Evolutionary conservation across 768 basidiomycete species (phyloP).

Genomic region (Boletus pseudo-olivaceus): DNA sequence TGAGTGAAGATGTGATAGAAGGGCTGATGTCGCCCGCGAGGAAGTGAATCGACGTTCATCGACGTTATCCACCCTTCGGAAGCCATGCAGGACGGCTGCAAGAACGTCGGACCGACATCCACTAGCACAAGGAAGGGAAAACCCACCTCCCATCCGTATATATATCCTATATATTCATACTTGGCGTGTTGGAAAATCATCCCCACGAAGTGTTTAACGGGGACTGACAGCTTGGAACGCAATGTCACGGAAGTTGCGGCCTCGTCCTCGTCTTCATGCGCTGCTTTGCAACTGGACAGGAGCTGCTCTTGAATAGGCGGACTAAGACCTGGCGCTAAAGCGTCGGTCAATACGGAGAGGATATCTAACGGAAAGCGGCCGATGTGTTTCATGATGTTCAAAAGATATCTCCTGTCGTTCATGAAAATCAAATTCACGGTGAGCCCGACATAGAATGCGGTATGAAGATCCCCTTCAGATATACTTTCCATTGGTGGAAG

Average conservation of each 20-base stretch:
- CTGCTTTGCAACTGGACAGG: constrained; percentile 28
- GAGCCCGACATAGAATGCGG: constrained; percentile 36
- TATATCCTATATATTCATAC: constrained; percentile 41
- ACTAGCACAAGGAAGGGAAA: neutral
- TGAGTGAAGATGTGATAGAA: constrained; percentile 42
- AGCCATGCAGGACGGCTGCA: constrained; percentile 36
- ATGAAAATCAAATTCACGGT: constrained; percentile 38
- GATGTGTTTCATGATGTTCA: constrained; percentile 32
- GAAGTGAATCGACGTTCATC: constrained; percentile 41
- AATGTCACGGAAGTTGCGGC: constrained; percentile 23
- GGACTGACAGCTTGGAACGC: constrained; percentile 22
- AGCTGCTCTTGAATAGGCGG: constrained; percentile 25
- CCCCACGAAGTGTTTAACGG: constrained; percentile 46
- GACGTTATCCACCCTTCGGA: constrained; percentile 41
- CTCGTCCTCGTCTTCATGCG: constrained; percentile 31
- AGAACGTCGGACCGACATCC: neutral
- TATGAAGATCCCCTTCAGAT: constrained; percentile 32
- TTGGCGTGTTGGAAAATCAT: constrained; percentile 42
- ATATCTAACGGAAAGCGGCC: constrained; percentile 41
- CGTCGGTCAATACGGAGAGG: constrained; percentile 38
- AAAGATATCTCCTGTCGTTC: constrained; percentile 31
- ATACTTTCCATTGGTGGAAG: constrained; percentile 18
- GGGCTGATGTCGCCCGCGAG: constrained; percentile 44
- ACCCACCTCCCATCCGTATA: constrained; percentile 49
- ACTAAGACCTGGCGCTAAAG: constrained; percentile 34